Base-by-base conservation (phyloP, 78 protist species). In the Dictyostelium purpureum region DNA sequence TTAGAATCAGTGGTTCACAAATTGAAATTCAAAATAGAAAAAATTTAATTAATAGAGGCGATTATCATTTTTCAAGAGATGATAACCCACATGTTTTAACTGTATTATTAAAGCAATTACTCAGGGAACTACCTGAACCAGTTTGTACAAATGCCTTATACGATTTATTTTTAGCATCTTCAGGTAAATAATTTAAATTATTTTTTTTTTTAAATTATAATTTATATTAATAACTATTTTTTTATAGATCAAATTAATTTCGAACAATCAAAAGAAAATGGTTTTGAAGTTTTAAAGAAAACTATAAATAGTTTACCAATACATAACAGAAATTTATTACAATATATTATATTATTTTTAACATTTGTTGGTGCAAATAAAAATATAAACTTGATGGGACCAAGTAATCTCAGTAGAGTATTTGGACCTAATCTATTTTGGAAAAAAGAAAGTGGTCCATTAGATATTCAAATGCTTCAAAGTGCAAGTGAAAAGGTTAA, bases 341-440 rank as follows among this genome's bases (percentile, higher is more conserved):
- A 85, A 73, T 65, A 73, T 45, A 1, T 73, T 11, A 35, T 52
- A 16, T 49, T 73, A 18, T 85, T 73, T 47, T 47, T 85, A 19
- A 70, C 74, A 16, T 74, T 85, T 52, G 92, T 85, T 1, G 57
- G 77, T 11, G 7, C 45, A 24, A 85, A 85, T 51, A 31, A 63
- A 33, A 49, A 18, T 33, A 24, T 70, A 5, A 85, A 85, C 59
- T 70, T 85, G 11, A 57, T 77, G 71, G 38, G 73, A 35, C 11
- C 73, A 16, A 16, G 33, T 1, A 85, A 85, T 61, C 71, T 85
- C 10, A 54, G 92, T 45, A 85, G 82, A 61, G 66, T 85, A 7
- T 85, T 85, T 85, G 92, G 92, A 40, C 80, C 75, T 16, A 85
- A 85, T 61, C n/a, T 85, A 56, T 85, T 85, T 61, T 85, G 92